Evolutionary conservation across 805 yeast genomes (phyloP), one percentile per base, ranked within the genome.

Genomic region (Starmerella geochares): DNA sequence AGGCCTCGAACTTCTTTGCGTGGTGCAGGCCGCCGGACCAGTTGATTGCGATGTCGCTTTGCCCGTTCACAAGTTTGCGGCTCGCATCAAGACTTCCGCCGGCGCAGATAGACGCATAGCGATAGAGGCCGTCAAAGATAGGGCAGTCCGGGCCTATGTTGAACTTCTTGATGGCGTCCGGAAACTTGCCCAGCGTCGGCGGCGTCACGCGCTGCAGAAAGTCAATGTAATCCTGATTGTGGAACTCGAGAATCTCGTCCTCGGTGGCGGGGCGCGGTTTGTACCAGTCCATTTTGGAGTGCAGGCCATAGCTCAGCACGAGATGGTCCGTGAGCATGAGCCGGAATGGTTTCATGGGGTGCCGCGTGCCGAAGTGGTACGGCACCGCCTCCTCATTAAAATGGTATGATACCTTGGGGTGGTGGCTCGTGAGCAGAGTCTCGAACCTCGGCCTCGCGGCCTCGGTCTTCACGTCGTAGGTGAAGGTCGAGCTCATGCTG

Each of bases 281-380:
- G 66, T 84, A 92, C 25, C 87, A 67, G 62, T 92, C 97, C 96
- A 90, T 86, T 57, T 80, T 75, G 60, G 86, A 86, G 65, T 88
- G 86, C 42, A 90, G 69, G 51, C 86, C 86, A 66, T 92, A 90
- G 13, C 83, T 80, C 29, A 82, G 77, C 47, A 90, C 90, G 54
- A 90, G 70, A 64, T 88, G 95, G 67, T 90, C 96, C 0, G 98
- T 90, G 40, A 90, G 74, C 88, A 87, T 82, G 54, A 92, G 71
- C 56, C 98, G 71, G 65, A 88, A 86, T 14, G 98, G 98, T 65
- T 90, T 90, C 98, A 90, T 90, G n/a, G 98, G 98, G 66, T 90
- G 98, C 53, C 80, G 77, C 1, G 85, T 83, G 16, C 98, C 98
- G 65, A 85, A 88, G 61, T 88, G 96, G 66, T 81, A 88, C 56